Evolutionary conservation across 257 asterid species (phyloP).

Genomic region (Solanum pimpinellifolium): DNA sequence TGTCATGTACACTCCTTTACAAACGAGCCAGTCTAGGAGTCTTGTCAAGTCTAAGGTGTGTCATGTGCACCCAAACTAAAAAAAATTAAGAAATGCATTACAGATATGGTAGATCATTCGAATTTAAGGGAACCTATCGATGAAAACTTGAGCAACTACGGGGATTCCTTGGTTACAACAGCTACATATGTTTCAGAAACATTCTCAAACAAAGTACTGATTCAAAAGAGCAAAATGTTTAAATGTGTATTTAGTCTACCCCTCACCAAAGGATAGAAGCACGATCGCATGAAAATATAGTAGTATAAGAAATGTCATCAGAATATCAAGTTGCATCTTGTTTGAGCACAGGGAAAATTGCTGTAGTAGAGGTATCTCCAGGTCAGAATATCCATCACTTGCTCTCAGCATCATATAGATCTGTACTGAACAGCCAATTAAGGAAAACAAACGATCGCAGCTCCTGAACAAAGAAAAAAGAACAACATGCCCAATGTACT

Average conservation of each 20-base stretch:
- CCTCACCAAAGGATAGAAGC: neutral
- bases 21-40: neutral
- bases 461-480: neutral
- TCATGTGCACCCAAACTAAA: neutral
- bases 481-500: neutral
- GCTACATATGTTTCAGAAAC: neutral
- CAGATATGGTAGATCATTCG: neutral
- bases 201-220: neutral
- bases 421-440: conserved; percentile 18
- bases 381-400: conserved; percentile 11
- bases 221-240: neutral
- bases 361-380: neutral
- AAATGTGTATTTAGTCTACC: neutral
- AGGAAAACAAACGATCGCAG: neutral
- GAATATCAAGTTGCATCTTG: neutral
- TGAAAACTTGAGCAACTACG: neutral
- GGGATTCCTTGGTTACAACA: neutral
- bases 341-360: neutral
- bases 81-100: neutral
- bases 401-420: conserved; percentile 31
- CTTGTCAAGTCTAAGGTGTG: too few species aligned
- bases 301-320: neutral
- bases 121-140: neutral
- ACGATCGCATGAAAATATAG: neutral
- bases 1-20: neutral